Evolutionary conservation across 192 early-diverging fungal genomes (phyloP), one percentile per base, ranked within the genome.

Genomic region (Coemansia sp.): DNA sequence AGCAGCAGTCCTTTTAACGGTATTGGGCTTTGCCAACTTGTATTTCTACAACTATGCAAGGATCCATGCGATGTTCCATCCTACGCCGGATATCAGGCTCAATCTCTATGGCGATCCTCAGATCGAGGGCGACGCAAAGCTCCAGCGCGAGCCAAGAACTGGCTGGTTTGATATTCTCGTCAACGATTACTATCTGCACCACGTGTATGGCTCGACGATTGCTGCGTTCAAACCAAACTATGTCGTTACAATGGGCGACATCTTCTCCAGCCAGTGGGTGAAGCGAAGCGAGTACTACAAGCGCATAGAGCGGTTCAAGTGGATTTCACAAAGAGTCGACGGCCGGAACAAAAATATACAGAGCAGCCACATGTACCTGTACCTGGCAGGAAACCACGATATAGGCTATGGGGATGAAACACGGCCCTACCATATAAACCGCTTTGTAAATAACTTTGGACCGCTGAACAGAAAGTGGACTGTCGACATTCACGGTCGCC

Each of bases 211-310:
- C 40, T 75, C 86, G 7, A 85, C 86, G 42, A 74, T 84, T 5
- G 58, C 73, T 7, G 75, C 78, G 15, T 67, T 72, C 45, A 23
- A 58, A 23, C 86, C 86, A 4, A 79, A 84, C 20, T 86, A 89
- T 66, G 77, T 77, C 16, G 71, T 73, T n/a, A 72, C 86, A 43
- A 78, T 89, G 61, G 88, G 88, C 60, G 88, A 89, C 61, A 75
- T 89, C 16, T 89, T 89, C 29, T 89, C 88, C 1, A 86, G 85
- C 59, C 88, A 89, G 69, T 86, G 86, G 85, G 83, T 86, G 48
- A 73, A 68, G 55, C 78, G 72, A 26, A 42, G 23, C 4, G 88
- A 89, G 56, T 87, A 87, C 69, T 71, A 85, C 45, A 65, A 63
- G 29, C 84, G 88, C 28, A 60, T 87, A 9, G 67, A 71, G 28